phyloP scores from a whole-genome alignment of 768 basidiomycete genomes.

The Agrocybe chaxingu region DNA sequence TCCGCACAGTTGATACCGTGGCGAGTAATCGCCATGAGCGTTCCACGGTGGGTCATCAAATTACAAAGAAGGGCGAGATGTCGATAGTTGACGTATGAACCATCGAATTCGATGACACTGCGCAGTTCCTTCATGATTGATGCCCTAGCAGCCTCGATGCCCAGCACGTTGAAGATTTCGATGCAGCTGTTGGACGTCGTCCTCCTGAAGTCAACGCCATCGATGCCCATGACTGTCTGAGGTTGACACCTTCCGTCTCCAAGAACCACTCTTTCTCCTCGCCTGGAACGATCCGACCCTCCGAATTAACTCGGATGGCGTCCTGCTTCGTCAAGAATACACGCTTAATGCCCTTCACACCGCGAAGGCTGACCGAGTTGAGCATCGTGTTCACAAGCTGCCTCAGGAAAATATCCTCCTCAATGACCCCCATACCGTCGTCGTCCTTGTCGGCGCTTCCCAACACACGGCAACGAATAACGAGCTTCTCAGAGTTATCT shows the following conservation, averaged over 20 bases:
- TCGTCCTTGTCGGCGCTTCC: constrained; percentile 85
- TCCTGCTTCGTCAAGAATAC: constrained; percentile 94
- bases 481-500: constrained; percentile 96
- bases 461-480: constrained; percentile 93
- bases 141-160: constrained; percentile 94
- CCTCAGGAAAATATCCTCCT: constrained; percentile 95
- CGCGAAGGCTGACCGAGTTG: constrained; percentile 91
- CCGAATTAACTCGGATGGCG: constrained; percentile 59
- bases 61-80: constrained; percentile 97
- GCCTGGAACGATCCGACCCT: constrained; percentile 62
- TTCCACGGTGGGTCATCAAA: constrained; percentile 95
- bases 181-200: constrained; percentile 98
- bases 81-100: constrained; percentile 98
- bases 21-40: constrained; percentile 97
- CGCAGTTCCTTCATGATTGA: constrained; percentile 94
- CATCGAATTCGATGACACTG: constrained; percentile 97
- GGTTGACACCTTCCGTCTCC: constrained; percentile 95
- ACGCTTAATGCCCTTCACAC: constrained; percentile 85
- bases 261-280: constrained; percentile 91
- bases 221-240: constrained; percentile 93
- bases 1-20: constrained; percentile 99
- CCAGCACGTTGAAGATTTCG: constrained; percentile 91
- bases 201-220: constrained; percentile 89
- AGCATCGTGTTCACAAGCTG: constrained; percentile 96
- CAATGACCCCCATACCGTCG: constrained; percentile 67